Conservation (phyloP, 108 stramenopile species). For the Nitzschia sp. region DNA sequence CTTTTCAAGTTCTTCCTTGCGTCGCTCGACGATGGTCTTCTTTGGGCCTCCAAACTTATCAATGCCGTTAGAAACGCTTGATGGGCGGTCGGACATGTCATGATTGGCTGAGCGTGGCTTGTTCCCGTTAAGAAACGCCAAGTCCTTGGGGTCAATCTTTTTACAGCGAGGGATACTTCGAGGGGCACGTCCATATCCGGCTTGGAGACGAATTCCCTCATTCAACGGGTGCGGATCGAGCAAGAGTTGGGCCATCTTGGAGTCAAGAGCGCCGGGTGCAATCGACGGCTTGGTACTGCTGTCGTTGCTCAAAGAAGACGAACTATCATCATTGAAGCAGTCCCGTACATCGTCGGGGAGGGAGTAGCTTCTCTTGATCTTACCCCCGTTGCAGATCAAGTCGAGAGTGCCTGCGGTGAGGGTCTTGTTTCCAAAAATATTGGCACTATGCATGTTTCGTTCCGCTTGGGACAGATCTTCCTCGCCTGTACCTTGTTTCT, state of each 20-base stretch:
- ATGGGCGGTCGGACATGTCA: background rate
- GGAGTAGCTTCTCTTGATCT: background rate
- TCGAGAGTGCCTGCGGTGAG: conserved; percentile 17
- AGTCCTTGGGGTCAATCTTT: conserved; percentile 26
- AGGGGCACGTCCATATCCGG: background rate
- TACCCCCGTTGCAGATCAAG: background rate
- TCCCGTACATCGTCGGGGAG: background rate
- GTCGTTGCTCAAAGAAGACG: conserved; percentile 7
- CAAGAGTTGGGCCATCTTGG: conserved; percentile 31
- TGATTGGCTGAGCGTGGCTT: background rate
- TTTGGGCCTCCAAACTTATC: conserved; percentile 30
- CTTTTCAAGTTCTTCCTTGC: conserved; percentile 40
- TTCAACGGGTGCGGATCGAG: background rate
- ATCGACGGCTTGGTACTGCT: conserved; percentile 20
- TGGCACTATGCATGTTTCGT: background rate
- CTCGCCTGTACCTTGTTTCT: too few relatives aligned
- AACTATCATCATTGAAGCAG: conserved; percentile 8
- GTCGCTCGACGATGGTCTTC: conserved; percentile 31
- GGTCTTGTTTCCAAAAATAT: conserved; percentile 14
- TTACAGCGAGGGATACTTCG: conserved; percentile 13
- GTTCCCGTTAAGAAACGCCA: conserved; percentile 11
- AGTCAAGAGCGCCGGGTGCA: conserved; percentile 18
- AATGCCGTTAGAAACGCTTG: conserved; percentile 21
- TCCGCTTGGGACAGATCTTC: background rate
- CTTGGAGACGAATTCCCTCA: background rate